Conservation (phyloP, 768 basidiomycete species). For the Hericium coralloides region DNA sequence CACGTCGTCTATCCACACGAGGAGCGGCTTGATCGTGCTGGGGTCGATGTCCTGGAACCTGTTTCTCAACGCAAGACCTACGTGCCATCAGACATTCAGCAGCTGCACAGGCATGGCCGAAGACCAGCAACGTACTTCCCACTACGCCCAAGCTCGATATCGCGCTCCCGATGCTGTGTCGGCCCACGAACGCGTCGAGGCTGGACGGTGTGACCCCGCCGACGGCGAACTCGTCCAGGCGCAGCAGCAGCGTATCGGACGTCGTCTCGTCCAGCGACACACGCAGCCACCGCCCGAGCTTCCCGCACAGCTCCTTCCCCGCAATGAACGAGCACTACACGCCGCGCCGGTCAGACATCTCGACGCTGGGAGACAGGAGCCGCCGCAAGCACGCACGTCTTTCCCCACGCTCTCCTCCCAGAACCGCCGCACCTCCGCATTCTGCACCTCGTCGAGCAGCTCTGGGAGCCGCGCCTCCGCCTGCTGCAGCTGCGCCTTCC, state of each 20-base stretch:
- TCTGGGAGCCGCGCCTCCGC: neutral
- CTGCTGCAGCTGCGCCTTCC: neutral
- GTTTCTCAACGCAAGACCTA: neutral
- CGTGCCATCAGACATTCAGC: neutral
- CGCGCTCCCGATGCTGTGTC: constrained; percentile 7
- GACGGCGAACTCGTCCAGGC: neutral
- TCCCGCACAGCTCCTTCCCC: neutral
- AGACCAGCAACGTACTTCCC: neutral
- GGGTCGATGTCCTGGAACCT: neutral
- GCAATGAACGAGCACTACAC: neutral
- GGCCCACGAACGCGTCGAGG: constrained; percentile 13
- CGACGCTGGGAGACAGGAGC: neutral
- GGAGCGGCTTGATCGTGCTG: neutral
- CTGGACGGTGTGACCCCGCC: constrained; percentile 18
- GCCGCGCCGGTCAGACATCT: neutral
- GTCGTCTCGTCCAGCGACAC: neutral
- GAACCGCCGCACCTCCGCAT: neutral
- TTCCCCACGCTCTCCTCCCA: neutral
- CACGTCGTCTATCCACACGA: neutral
- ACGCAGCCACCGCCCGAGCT: neutral
- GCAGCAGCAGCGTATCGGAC: neutral
- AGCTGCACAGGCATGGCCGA: neutral
- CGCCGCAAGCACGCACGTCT: constrained; percentile 1
- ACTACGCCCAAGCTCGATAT: neutral
- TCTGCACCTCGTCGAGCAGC: neutral